Percentiles rank a stretch among this genome's conserved stretches.
Conservation (phyloP, 345 rosid species). For the Dovyalis caffra region DNA sequence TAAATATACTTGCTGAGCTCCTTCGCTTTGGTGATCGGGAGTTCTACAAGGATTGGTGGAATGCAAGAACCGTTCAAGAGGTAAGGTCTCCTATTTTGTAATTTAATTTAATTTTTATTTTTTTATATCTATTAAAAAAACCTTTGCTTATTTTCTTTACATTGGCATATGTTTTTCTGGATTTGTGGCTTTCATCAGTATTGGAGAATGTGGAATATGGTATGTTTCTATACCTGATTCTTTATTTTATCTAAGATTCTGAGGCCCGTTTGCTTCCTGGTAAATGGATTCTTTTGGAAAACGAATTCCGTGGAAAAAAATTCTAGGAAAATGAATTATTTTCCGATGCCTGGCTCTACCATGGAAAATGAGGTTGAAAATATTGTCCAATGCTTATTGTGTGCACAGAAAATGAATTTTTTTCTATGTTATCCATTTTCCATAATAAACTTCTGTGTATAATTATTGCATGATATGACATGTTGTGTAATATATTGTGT, state of each 20-base stretch:
- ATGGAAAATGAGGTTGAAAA: too few relatives aligned
- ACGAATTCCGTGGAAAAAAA: too few relatives aligned
- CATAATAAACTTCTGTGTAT: too few relatives aligned
- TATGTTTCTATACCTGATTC: constrained; percentile 41
- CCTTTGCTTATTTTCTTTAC: constrained; percentile 11
- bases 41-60: constrained; percentile 99
- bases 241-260: neutral
- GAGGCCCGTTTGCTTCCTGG: too few relatives aligned
- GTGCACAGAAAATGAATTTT: too few relatives aligned
- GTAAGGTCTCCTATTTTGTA: constrained; percentile 38
- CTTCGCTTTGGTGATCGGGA: constrained; percentile 96
- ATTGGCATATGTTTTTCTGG: constrained; percentile 8
- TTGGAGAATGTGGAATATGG: constrained; percentile 99
- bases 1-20: constrained; percentile 95
- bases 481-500: too few relatives aligned
- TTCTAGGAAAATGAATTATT: too few relatives aligned
- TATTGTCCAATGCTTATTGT: too few relatives aligned
- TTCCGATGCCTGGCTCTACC: too few relatives aligned
- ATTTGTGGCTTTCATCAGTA: constrained; percentile 59
- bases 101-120: constrained; percentile 11
- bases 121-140: constrained; percentile 14
- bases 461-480: too few relatives aligned
- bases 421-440: too few relatives aligned
- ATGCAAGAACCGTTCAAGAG: constrained; percentile 93
- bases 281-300: too few relatives aligned